Conservation (phyloP, 1,139 yeast genomes). For the Ogataea hybrid region DNA sequence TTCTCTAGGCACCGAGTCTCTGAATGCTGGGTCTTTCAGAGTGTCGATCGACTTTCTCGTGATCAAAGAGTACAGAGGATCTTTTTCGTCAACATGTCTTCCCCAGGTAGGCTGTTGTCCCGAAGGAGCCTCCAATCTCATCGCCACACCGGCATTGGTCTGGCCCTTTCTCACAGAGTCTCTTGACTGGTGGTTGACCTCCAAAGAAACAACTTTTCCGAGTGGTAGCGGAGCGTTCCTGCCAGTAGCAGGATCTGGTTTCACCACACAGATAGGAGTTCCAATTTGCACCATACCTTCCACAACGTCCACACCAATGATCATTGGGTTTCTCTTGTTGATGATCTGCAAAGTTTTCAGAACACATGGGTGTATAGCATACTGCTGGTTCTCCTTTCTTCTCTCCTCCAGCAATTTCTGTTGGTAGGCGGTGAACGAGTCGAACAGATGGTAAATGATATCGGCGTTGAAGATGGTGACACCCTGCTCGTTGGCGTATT, state of each 20-base stretch:
- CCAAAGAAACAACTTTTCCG: slow-evolving; percentile 86
- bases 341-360: slow-evolving; percentile 92
- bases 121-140: slow-evolving; percentile 92
- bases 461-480: slow-evolving; percentile 93
- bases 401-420: slow-evolving; percentile 81
- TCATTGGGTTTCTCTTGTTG: slow-evolving; percentile 99
- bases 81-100: slow-evolving; percentile 95
- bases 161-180: slow-evolving; percentile 88
- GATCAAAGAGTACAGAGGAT: slow-evolving; percentile 81
- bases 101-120: slow-evolving; percentile 98
- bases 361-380: slow-evolving; percentile 94
- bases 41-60: slow-evolving; percentile 90
- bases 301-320: slow-evolving; percentile 94
- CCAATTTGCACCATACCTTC: slow-evolving; percentile 91
- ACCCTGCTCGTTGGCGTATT: slow-evolving; percentile 91
- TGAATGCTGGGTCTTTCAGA: slow-evolving; percentile 97
- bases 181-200: slow-evolving; percentile 87
- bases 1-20: slow-evolving; percentile 88
- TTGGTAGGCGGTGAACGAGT: slow-evolving; percentile 92
- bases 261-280: slow-evolving; percentile 94
- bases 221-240: slow-evolving; percentile 68
- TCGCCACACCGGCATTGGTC: slow-evolving; percentile 97
- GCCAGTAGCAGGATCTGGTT: slow-evolving; percentile 81
- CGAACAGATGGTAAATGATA: slow-evolving; percentile 94
- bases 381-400: slow-evolving; percentile 83